These are phyloP conservation scores for Nephelium lappaceum DNA, from an alignment of 345 rosid species.

Conservation along the genomic window DNA sequence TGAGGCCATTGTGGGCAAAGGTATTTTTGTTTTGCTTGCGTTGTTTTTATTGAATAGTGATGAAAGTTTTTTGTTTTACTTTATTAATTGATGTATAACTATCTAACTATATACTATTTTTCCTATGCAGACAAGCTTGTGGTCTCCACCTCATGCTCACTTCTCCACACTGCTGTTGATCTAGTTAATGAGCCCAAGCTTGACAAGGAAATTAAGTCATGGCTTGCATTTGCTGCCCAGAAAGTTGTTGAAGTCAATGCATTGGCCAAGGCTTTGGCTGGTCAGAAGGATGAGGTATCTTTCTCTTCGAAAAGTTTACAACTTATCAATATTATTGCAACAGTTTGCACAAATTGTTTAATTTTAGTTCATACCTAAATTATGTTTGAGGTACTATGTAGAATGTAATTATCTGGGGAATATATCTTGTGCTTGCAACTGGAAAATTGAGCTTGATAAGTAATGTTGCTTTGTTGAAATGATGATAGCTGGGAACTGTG, in stretches of 20 bases:
- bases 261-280: constrained; percentile 87
- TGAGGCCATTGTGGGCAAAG: constrained; percentile 88
- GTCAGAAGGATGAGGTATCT: constrained; percentile 84
- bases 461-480: background rate
- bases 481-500: background rate
- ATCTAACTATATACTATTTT: background rate
- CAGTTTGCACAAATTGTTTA: background rate
- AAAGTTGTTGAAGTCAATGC: constrained; percentile 94
- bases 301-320: background rate
- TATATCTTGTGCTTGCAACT: background rate
- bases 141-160: constrained; percentile 96
- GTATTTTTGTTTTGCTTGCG: constrained; percentile 32
- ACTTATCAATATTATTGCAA: background rate
- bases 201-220: constrained; percentile 84
- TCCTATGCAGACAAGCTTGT: constrained; percentile 76
- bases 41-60: background rate
- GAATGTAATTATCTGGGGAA: background rate
- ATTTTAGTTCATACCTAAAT: background rate
- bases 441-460: background rate
- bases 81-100: background rate
- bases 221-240: constrained; percentile 99
- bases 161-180: constrained; percentile 96
- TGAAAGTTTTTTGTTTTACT: background rate
- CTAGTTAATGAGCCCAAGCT: constrained; percentile 87
- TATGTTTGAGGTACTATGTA: background rate